phyloP scores from a whole-genome alignment of 176 grass and related monocot species.

The Themeda triandra region DNA sequence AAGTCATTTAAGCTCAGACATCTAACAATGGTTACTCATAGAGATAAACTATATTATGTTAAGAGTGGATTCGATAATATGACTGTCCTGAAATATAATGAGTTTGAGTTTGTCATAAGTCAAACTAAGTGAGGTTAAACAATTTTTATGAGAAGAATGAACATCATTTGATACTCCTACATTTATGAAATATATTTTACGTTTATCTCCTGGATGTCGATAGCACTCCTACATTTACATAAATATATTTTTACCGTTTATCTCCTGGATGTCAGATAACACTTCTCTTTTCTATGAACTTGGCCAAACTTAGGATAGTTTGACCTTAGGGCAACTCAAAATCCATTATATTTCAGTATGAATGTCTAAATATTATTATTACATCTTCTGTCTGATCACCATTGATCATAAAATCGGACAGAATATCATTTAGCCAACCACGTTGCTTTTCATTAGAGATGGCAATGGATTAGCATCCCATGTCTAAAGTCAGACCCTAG shows the following conservation, averaged over 20 bases:
- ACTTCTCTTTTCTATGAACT: not conserved
- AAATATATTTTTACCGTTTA: too few species aligned
- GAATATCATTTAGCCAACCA: not conserved
- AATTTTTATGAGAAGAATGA: too few species aligned
- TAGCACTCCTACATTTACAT: too few species aligned
- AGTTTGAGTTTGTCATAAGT: not conserved
- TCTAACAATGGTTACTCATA: not conserved
- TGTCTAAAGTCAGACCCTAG: too few species aligned
- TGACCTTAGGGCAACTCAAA: not conserved
- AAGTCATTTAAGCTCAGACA: not conserved
- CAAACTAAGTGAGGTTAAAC: too few species aligned
- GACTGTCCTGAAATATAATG: not conserved
- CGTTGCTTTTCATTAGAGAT: not conserved
- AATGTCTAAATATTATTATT: not conserved
- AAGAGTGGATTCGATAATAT: not conserved
- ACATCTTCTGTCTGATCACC: not conserved
- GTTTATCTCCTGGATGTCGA: too few species aligned
- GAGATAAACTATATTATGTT: not conserved
- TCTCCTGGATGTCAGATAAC: too few species aligned
- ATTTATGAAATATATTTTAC: too few species aligned
- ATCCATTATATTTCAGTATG: not conserved
- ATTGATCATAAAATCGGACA: not conserved
- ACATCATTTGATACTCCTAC: too few species aligned
- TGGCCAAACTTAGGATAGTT: not conserved
- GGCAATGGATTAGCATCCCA: not conserved